Base-by-base conservation (phyloP, 257 asterid species). In the Cynanchum wilfordii region DNA sequence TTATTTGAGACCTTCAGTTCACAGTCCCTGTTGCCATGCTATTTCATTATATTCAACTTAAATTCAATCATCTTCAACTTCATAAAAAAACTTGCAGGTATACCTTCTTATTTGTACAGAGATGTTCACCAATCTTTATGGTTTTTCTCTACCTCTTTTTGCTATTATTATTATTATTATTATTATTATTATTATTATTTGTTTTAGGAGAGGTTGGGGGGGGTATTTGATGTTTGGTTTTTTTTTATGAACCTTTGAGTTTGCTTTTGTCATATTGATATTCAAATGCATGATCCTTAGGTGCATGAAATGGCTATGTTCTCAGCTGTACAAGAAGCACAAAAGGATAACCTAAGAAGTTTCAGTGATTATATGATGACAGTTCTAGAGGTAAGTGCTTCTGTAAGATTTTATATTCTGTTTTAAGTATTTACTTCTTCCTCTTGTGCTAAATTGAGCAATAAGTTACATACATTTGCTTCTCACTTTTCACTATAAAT, bases 261-360 rank as follows among this genome's bases (percentile, higher is more conserved):
- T 76, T 73, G 42, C 66, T 67, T 42, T 68, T 50, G 36, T 76
- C 13, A 72, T 44, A 67, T 55, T 42, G 44, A 54, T 36, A 17
- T 55, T 80, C 52, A 45, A 8, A 69, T 80, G 73, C 60, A 70
- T 85, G 79, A 78, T 47, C 81, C 77, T 72, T 79, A 94, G 98
- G 96, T 94, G 75, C 98, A 84, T 82, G 99, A 94, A 84, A 94
- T 94, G 98, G 88, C 99, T 80, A 92, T 90, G 95, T 87, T 92
- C 78, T 94, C 98, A 73, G 97, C 98, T 36, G 87, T 94, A 75
- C 95, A 92, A 83, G 98, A 89, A 84, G 96, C 97, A 78, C 99
- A 94, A 82, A 92, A 92, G 84, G 99, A 90, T 78, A 91, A 89
- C 79, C 87, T 90, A 55, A 87, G 85, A 87, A 88, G 92, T 83